Conservation (phyloP, 768 basidiomycete species). For the Leucogyrophana mollusca region DNA sequence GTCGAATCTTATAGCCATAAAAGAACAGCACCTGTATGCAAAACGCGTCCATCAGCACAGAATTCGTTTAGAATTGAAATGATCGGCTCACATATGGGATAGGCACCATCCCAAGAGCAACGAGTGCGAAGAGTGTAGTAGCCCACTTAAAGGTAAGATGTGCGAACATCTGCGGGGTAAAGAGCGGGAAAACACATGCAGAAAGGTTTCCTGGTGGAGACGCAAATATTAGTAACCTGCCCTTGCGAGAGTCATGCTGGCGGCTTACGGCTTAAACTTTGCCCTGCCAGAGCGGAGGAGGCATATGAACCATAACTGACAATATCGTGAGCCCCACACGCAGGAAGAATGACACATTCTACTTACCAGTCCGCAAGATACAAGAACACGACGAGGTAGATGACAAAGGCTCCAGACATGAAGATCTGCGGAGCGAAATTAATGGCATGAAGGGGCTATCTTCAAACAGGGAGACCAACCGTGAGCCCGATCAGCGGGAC, state of each 20-base stretch:
- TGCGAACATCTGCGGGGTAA: constrained; percentile 58
- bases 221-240: background rate
- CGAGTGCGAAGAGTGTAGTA: constrained; percentile 51
- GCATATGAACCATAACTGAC: constrained; percentile 57
- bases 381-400: constrained; percentile 58
- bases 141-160: constrained; percentile 60
- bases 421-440: constrained; percentile 42
- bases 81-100: constrained; percentile 52
- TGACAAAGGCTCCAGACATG: constrained; percentile 48
- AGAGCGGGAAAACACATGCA: constrained; percentile 58
- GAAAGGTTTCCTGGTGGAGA: constrained; percentile 44
- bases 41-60: background rate
- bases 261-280: constrained; percentile 54
- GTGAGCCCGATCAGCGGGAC: constrained; percentile 31
- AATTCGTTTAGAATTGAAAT: background rate
- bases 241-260: background rate
- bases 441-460: constrained; percentile 6
- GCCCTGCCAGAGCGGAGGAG: constrained; percentile 67
- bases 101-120: constrained; percentile 54
- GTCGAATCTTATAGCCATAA: constrained; percentile 30
- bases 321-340: too few relatives aligned
- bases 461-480: constrained; percentile 8
- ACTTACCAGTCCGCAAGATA: constrained; percentile 65
- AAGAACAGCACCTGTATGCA: constrained; percentile 26
- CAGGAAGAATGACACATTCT: too few relatives aligned